A percentile compares a stretch with the other conserved stretches of the same genome.
Conservation (phyloP, 73 alveolate species). For the Paramecium primaurelia region DNA sequence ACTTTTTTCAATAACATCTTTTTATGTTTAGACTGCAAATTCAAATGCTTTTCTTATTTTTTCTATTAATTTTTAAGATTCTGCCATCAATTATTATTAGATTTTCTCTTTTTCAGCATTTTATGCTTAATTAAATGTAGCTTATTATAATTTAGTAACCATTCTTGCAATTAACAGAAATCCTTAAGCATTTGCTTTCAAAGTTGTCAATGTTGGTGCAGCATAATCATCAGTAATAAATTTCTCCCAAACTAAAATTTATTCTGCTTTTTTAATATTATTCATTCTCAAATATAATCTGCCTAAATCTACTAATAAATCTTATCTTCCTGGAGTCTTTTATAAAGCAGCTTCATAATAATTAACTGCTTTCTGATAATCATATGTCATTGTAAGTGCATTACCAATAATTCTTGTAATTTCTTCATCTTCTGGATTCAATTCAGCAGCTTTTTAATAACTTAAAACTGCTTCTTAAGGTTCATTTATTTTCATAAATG, state of each 20-base stretch:
- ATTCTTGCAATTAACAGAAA: conserved; percentile 48
- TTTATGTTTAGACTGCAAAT: not conserved
- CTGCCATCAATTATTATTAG: conserved; percentile 24
- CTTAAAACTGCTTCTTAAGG: conserved; percentile 96
- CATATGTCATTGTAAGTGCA: conserved; percentile 95
- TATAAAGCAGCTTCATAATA: conserved; percentile 87
- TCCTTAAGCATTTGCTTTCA: conserved; percentile 43
- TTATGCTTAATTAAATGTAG: not conserved
- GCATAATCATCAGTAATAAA: conserved; percentile 52
- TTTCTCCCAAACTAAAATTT: conserved; percentile 67
- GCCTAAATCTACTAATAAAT: conserved; percentile 79
- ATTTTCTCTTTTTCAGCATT: conserved; percentile 2
- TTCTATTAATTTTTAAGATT: not conserved
- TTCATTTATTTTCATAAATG: conserved; percentile 95
- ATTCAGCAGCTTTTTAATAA: conserved; percentile 90
- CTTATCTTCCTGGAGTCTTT: conserved; percentile 75
- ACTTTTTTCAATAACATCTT: conserved; percentile 57
- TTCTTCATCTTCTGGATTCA: conserved; percentile 80
- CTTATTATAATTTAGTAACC: not conserved
- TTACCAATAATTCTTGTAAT: conserved; percentile 91
- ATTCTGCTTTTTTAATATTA: conserved; percentile 77
- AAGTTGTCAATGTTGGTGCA: not conserved
- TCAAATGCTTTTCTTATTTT: conserved; percentile 56
- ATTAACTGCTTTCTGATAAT: conserved; percentile 92
- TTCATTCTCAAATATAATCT: conserved; percentile 75